phyloP scores from a whole-genome alignment of 2,329 filamentous ascomycete genomes.

The Xenosphaeropsis pyriputrescens region DNA sequence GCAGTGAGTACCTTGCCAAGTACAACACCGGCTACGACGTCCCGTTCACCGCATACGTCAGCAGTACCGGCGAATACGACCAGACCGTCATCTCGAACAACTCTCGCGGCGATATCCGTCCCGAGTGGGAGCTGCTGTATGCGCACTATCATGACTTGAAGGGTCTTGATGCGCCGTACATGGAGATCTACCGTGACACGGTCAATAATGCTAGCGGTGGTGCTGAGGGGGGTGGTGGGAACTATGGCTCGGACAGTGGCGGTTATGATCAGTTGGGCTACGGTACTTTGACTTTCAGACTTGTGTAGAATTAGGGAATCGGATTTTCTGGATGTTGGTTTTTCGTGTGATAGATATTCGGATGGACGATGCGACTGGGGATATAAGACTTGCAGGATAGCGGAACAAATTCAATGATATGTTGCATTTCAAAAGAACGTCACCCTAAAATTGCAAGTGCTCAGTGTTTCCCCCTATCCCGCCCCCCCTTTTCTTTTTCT shows the following conservation, averaged over 20 bases:
- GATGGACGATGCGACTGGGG: too few species aligned
- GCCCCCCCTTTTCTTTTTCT: too few species aligned
- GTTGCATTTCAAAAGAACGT: too few species aligned
- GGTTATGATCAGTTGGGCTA: constrained; percentile 25
- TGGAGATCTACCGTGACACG: constrained; percentile 20
- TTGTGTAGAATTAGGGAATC: too few species aligned
- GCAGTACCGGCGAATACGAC: constrained; percentile 19
- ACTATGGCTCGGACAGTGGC: constrained; percentile 24
- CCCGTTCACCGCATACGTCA: constrained; percentile 24
- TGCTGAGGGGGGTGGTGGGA: constrained; percentile 27
- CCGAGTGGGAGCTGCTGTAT: constrained; percentile 23
- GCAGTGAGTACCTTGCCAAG: constrained; percentile 22
- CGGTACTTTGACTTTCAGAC: constrained; percentile 16
- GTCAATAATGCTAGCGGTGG: constrained; percentile 19
- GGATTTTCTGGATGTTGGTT: too few species aligned
- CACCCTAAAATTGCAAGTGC: too few species aligned
- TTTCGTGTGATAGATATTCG: too few species aligned
- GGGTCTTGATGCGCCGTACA: constrained; percentile 21
- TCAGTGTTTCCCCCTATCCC: too few species aligned
- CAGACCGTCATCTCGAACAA: constrained; percentile 16
- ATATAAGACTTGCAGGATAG: too few species aligned
- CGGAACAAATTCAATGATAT: too few species aligned
- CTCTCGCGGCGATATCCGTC: constrained; percentile 19
- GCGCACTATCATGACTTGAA: constrained; percentile 23
- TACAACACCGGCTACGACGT: constrained; percentile 27